These are phyloP conservation scores for Pythium aquatile DNA, from an alignment of 352 stramenopile species.

Conservation along the genomic window DNA sequence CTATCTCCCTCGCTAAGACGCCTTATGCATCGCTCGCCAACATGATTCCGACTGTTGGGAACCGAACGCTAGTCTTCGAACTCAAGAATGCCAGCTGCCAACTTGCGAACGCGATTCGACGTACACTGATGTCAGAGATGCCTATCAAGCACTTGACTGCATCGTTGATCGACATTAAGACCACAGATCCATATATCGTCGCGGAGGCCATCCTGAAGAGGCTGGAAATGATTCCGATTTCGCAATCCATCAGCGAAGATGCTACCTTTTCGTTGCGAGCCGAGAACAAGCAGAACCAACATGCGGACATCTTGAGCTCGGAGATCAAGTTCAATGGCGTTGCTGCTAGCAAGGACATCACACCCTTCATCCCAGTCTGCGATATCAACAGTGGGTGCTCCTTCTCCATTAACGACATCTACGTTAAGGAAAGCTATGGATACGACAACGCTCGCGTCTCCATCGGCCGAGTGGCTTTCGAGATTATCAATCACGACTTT, in stretches of 20 bases:
- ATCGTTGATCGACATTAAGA: conserved; percentile 3
- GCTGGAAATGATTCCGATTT: conserved; percentile 4
- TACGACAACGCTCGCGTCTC: background rate
- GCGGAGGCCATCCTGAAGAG: background rate
- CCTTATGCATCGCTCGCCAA: background rate
- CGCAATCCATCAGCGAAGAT: background rate
- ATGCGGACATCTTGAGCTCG: background rate
- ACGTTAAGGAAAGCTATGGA: background rate
- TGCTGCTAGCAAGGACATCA: background rate
- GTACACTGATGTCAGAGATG: background rate
- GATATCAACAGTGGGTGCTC: background rate
- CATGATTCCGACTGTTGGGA: background rate
- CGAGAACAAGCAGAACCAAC: background rate
- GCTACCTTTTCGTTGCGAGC: background rate
- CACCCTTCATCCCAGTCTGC: background rate
- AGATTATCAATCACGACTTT: background rate
- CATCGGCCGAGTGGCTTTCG: background rate
- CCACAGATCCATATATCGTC: conserved; percentile 1
- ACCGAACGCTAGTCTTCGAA: background rate
- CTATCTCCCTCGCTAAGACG: background rate
- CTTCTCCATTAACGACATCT: background rate
- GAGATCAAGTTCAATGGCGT: conserved; percentile 1
- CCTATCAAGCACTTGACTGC: background rate
- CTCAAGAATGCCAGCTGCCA: background rate
- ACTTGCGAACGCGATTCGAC: background rate